These are phyloP conservation scores for Choiromyces venosus DNA, from an alignment of 495 filamentous ascomycete species.

Conservation along the genomic window DNA sequence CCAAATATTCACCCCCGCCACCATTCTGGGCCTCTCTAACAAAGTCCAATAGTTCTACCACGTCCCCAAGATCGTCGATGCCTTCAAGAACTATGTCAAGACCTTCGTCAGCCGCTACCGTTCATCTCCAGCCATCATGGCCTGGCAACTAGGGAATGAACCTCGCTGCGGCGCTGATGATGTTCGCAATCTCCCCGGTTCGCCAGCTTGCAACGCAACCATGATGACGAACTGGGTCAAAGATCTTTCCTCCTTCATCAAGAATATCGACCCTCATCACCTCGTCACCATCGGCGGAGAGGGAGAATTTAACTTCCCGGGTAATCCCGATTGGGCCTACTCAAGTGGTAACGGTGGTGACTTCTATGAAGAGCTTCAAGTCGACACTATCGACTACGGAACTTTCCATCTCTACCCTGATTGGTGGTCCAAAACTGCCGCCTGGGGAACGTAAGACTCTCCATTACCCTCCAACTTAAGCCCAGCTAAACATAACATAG, in stretches of 20 bases:
- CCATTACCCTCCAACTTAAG: slow-evolving; percentile 11
- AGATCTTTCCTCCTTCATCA: slow-evolving; percentile 50
- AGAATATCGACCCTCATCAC: slow-evolving; percentile 50
- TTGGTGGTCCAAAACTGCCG: slow-evolving; percentile 45
- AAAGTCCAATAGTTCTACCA: slow-evolving; percentile 45
- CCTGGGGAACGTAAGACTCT: slow-evolving; percentile 39
- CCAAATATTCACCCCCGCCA: not conserved
- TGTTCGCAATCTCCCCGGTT: slow-evolving; percentile 43
- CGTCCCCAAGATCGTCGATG: slow-evolving; percentile 45
- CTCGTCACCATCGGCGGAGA: slow-evolving; percentile 53
- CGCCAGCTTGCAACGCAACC: slow-evolving; percentile 42
- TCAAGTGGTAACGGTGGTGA: slow-evolving; percentile 57
- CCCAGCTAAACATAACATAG: slow-evolving; percentile 39
- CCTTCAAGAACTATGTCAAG: slow-evolving; percentile 48
- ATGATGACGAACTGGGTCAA: slow-evolving; percentile 49
- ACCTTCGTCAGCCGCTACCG: slow-evolving; percentile 50
- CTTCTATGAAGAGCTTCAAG: slow-evolving; percentile 56
- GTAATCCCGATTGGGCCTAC: slow-evolving; percentile 56
- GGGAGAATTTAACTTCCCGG: slow-evolving; percentile 48
- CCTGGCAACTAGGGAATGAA: slow-evolving; percentile 56
- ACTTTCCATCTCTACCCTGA: slow-evolving; percentile 63
- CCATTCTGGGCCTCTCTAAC: not conserved
- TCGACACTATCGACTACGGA: slow-evolving; percentile 59
- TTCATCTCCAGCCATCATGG: slow-evolving; percentile 49
- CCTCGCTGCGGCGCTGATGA: slow-evolving; percentile 49